Conservation (phyloP, 805 yeast genomes). For the Citeromyces matritensis region DNA sequence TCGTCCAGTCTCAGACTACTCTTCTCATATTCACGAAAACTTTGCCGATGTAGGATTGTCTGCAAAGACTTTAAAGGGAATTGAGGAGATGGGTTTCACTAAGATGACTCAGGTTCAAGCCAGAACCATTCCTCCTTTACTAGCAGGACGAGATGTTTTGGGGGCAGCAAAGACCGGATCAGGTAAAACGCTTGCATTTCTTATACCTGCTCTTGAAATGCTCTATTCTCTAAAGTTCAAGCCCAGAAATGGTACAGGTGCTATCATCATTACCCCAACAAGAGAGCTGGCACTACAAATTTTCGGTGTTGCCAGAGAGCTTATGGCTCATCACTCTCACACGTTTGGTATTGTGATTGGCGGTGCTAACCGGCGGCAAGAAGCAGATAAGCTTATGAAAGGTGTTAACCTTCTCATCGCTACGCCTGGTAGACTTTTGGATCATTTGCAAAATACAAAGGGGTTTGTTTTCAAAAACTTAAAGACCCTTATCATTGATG, state of each 20-base stretch:
- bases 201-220: slow-evolving; percentile 91
- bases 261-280: slow-evolving; percentile 89
- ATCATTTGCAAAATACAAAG: slow-evolving; percentile 89
- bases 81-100: slow-evolving; percentile 78
- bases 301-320: slow-evolving; percentile 93
- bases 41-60: slow-evolving; percentile 53
- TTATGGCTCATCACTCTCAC: slow-evolving; percentile 82
- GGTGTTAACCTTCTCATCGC: slow-evolving; percentile 93
- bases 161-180: slow-evolving; percentile 99
- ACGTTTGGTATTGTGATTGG: slow-evolving; percentile 96
- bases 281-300: slow-evolving; percentile 96
- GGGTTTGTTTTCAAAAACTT: slow-evolving; percentile 92
- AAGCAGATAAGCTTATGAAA: slow-evolving; percentile 84
- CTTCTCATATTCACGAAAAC: slow-evolving; percentile 11
- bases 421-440: slow-evolving; percentile 94
- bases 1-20: slow-evolving; percentile 7
- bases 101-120: slow-evolving; percentile 93
- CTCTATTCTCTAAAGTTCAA: slow-evolving; percentile 83
- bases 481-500: slow-evolving; percentile 90
- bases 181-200: slow-evolving; percentile 92
- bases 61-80: slow-evolving; percentile 68
- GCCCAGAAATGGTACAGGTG: slow-evolving; percentile 98
- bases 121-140: slow-evolving; percentile 87
- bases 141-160: slow-evolving; percentile 93
- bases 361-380: slow-evolving; percentile 95